A percentile compares a stretch with the other conserved stretches of the same genome.
Conservation (phyloP, 2,329 filamentous ascomycete species). For the Botrytis hyacinthi region DNA sequence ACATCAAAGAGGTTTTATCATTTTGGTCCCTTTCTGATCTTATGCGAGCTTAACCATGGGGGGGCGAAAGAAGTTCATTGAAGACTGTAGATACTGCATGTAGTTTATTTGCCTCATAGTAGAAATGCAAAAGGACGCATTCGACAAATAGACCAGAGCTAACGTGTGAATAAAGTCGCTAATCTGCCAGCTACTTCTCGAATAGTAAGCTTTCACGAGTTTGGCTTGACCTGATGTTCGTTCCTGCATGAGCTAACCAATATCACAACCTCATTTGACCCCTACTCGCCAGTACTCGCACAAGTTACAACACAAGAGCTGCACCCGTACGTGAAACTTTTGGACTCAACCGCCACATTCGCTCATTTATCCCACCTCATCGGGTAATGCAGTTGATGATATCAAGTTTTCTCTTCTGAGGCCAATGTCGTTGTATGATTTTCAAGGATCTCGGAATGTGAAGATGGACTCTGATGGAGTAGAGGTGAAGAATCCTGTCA, state of each 20-base stretch:
- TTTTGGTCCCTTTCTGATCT: not conserved
- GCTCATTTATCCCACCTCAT: not conserved
- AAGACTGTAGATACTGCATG: not conserved
- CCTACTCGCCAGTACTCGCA: not conserved
- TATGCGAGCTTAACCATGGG: not conserved
- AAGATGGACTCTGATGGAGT: not conserved
- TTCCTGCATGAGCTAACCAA: slow-evolving; percentile 1
- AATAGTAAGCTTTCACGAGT: not conserved
- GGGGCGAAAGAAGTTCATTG: not conserved
- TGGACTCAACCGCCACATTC: not conserved
- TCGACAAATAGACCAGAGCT: not conserved
- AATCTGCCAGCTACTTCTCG: not conserved
- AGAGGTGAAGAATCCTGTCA: not conserved
- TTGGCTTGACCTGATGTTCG: not conserved
- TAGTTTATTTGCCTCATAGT: not conserved
- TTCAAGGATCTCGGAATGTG: not conserved
- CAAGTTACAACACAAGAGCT: not conserved
- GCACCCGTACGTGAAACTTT: not conserved
- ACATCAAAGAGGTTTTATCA: not conserved
- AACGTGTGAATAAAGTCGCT: not conserved
- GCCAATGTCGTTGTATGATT: not conserved
- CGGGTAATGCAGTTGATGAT: not conserved
- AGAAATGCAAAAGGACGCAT: not conserved
- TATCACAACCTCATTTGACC: not conserved
- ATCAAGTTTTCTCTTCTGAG: not conserved